Evolutionary conservation across 108 stramenopile genomes (phyloP), one percentile per base, ranked within the genome.

Genomic region (Parmales sp.): DNA sequence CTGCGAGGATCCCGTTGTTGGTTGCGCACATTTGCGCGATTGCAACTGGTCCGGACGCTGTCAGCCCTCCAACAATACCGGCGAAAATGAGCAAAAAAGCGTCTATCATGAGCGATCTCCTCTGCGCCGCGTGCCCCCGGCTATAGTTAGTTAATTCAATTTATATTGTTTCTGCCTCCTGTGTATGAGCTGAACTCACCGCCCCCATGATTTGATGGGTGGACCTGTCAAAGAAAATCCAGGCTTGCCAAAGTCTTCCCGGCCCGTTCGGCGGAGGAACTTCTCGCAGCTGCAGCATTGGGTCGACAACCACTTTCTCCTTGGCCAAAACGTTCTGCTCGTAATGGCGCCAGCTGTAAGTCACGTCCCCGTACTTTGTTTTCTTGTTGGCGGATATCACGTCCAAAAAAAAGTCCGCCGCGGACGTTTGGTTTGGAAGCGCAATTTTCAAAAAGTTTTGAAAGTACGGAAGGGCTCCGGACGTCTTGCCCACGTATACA

Each of bases 401-500:
- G 54, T 60, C 54, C 31, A 60, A 16, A 34, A 60, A 60, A 34
- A 60, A 60, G 54, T 60, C 54, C n/a, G 54, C 54, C 6, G 54
- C 36, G 29, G n/a, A 19, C 16, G 54, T 60, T 28, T 28, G 13
- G 28, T 28, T 28, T 13, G 54, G 54, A 3, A 60, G 31, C 31
- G 26, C 36, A 23, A 28, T 13, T 28, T 34, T 34, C 2, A 60
- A 16, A 1, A 60, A 28, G 31, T 60, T 34, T 34, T 60, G 29
- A 34, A 60, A 60, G 54, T 60, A 60, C 31, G 54, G 54, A 1
- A 60, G 28, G n/a, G 54, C 54, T 28, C 20, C 36, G 29, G 26
- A 13, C 7, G 54, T 60, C 54, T 28, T 16, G 31, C 54, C 54
- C 29, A 60, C 36, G 54, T 34, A 60, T 28, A 60, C 54, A 1